Conservation (phyloP, 2,329 filamentous ascomycete genomes). For the Albifimbria verrucaria region DNA sequence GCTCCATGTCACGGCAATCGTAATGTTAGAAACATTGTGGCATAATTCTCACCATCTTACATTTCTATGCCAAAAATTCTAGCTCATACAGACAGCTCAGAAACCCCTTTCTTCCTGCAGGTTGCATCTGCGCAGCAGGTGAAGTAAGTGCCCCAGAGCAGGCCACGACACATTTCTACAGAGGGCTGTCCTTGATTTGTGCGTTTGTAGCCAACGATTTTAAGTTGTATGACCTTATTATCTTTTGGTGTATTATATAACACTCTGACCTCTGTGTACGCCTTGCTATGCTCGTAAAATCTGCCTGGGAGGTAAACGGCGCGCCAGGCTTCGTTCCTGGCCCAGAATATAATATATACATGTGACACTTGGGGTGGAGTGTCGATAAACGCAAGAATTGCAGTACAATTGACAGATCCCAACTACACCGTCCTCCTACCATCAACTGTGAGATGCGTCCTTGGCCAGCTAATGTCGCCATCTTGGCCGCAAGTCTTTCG, state of each 20-base stretch:
- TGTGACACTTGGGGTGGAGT: conserved; percentile 1
- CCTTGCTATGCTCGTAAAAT: conserved; percentile 22
- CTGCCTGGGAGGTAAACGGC: conserved; percentile 15
- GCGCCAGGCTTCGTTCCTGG: conserved; percentile 14
- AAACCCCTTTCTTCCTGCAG: too few species aligned
- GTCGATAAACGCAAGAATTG: not conserved
- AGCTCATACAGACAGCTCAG: not conserved
- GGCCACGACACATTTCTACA: not conserved
- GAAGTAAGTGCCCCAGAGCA: too few species aligned
- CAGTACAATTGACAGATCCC: not conserved
- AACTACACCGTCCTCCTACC: too few species aligned
- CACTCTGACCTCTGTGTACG: conserved; percentile 11
- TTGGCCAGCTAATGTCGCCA: conserved; percentile 39
- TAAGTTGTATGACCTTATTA: too few species aligned
- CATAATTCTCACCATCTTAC: not conserved
- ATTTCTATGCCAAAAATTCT: not conserved
- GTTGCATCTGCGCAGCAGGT: too few species aligned
- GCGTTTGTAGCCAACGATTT: too few species aligned
- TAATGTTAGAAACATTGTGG: not conserved
- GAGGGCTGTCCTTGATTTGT: too few species aligned
- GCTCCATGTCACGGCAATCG: too few species aligned
- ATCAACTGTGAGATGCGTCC: too few species aligned
- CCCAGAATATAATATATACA: conserved; percentile 7
- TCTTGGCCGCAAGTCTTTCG: conserved; percentile 43
- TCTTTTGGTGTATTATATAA: not conserved